Evolutionary conservation across 257 asterid species (phyloP).

Genomic region (Coffea canephora): DNA sequence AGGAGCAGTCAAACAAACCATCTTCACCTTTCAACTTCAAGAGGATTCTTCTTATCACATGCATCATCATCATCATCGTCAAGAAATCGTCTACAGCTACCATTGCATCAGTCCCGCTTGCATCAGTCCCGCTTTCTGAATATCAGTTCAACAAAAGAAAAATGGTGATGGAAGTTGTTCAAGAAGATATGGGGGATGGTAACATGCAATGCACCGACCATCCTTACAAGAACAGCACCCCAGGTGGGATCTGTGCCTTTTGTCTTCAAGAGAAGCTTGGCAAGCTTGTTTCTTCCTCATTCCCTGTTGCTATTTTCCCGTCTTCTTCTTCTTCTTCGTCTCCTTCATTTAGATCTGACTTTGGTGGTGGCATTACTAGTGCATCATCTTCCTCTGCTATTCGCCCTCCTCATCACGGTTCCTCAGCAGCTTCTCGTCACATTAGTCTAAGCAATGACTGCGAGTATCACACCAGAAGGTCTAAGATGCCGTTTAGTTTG

Average conservation of each 20-base stretch:
- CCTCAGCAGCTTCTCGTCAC: constrained; percentile 19
- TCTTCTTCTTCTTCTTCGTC: constrained; percentile 83
- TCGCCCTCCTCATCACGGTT: constrained; percentile 19
- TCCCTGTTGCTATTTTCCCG: constrained; percentile 67
- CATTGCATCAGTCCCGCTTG: background rate
- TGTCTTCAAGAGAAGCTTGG: constrained; percentile 99
- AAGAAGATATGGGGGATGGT: constrained; percentile 86
- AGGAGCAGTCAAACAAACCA: background rate
- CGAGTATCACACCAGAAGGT: constrained; percentile 31
- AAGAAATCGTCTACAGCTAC: too few species aligned
- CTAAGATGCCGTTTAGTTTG: constrained; percentile 59
- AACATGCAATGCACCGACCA: constrained; percentile 76
- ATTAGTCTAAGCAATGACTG: constrained; percentile 4
- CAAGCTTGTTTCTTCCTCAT: constrained; percentile 86
- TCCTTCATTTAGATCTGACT: constrained; percentile 91
- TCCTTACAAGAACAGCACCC: constrained; percentile 74
- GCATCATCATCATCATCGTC: background rate
- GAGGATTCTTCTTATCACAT: constrained; percentile 2
- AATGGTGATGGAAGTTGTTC: constrained; percentile 97
- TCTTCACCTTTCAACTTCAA: background rate
- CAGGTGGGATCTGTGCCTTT: constrained; percentile 95
- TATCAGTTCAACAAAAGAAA: background rate
- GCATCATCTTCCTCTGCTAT: constrained; percentile 12
- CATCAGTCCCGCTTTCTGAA: background rate
- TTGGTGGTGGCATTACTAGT: constrained; percentile 19